Evolutionary conservation across 768 basidiomycete genomes (phyloP).

Genomic region (Lactarius hatsudake): DNA sequence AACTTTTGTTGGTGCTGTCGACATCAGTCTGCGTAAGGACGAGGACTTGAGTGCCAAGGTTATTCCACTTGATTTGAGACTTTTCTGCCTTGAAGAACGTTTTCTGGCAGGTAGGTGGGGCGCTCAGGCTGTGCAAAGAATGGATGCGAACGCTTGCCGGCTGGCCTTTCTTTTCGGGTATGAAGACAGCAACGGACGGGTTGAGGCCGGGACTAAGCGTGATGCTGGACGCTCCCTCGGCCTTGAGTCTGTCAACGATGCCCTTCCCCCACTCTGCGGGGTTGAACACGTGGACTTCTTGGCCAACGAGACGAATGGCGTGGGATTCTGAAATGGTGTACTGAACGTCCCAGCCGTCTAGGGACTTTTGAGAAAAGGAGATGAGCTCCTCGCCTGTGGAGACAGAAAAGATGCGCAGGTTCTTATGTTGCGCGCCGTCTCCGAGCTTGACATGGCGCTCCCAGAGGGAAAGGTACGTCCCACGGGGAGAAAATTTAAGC

Average conservation of each 20-base stretch:
- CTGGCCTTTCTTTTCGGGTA: slow-evolving; percentile 94
- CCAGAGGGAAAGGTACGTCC: slow-evolving; percentile 93
- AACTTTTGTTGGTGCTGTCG: slow-evolving; percentile 94
- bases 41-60: slow-evolving; percentile 86
- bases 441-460: slow-evolving; percentile 91
- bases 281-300: slow-evolving; percentile 81
- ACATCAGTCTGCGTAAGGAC: slow-evolving; percentile 95
- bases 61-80: slow-evolving; percentile 94
- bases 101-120: slow-evolving; percentile 80
- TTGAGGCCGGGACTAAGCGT: slow-evolving; percentile 81
- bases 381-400: slow-evolving; percentile 85
- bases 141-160: slow-evolving; percentile 88
- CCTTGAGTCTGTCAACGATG: slow-evolving; percentile 74
- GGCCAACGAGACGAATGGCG: slow-evolving; percentile 74
- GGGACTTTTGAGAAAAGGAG: slow-evolving; percentile 85
- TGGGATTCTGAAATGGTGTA: slow-evolving; percentile 89
- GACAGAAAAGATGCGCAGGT: slow-evolving; percentile 85
- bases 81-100: slow-evolving; percentile 96
- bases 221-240: slow-evolving; percentile 78
- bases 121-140: slow-evolving; percentile 58
- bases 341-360: slow-evolving; percentile 88
- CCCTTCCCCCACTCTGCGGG: slow-evolving; percentile 80
- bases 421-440: slow-evolving; percentile 90
- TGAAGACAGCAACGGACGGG: slow-evolving; percentile 86
- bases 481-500: slow-evolving; percentile 88